Evolutionary conservation across 2,329 filamentous ascomycete species (phyloP).

Genomic region (Phaeoacremonium minimum): DNA sequence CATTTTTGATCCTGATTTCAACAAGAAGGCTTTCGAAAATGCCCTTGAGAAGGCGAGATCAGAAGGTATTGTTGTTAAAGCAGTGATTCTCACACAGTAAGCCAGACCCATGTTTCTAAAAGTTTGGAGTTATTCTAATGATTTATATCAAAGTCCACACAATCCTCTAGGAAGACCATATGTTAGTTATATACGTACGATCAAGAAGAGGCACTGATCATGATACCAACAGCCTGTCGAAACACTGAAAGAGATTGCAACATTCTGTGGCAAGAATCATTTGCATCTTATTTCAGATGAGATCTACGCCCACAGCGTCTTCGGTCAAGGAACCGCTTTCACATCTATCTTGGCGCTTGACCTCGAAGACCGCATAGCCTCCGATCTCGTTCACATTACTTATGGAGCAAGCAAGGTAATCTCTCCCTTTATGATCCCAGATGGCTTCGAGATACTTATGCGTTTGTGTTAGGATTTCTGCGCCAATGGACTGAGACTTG

Average conservation of each 20-base stretch:
- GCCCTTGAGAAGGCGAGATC: slow-evolving; percentile 8
- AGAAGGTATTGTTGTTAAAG: slow-evolving; percentile 6
- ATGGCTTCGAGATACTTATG: too few relatives aligned
- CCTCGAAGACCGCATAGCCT: slow-evolving; percentile 37
- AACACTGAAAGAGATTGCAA: slow-evolving; percentile 22
- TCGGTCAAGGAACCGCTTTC: slow-evolving; percentile 34
- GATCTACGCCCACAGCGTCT: slow-evolving; percentile 35
- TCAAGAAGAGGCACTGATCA: slow-evolving; percentile 1
- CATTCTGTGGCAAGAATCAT: slow-evolving; percentile 29
- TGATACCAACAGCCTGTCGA: slow-evolving; percentile 11
- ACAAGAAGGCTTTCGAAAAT: slow-evolving; percentile 8
- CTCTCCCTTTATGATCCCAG: too few relatives aligned
- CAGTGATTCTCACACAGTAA: slow-evolving; percentile 10
- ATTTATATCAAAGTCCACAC: slow-evolving; percentile 16
- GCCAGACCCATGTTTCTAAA: not conserved
- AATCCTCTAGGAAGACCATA: slow-evolving; percentile 26
- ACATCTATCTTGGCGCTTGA: slow-evolving; percentile 41
- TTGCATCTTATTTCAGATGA: slow-evolving; percentile 48
- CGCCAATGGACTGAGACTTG: slow-evolving; percentile 50
- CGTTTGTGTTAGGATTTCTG: too few relatives aligned
- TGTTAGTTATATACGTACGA: slow-evolving; percentile 10
- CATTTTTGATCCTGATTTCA: slow-evolving; percentile 12
- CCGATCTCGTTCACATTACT: slow-evolving; percentile 44
- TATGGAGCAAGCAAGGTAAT: slow-evolving; percentile 39
- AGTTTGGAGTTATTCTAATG: not conserved